Evolutionary conservation across 1,139 yeast species (phyloP).

Genomic region (Entelexis paramagnoliae): DNA sequence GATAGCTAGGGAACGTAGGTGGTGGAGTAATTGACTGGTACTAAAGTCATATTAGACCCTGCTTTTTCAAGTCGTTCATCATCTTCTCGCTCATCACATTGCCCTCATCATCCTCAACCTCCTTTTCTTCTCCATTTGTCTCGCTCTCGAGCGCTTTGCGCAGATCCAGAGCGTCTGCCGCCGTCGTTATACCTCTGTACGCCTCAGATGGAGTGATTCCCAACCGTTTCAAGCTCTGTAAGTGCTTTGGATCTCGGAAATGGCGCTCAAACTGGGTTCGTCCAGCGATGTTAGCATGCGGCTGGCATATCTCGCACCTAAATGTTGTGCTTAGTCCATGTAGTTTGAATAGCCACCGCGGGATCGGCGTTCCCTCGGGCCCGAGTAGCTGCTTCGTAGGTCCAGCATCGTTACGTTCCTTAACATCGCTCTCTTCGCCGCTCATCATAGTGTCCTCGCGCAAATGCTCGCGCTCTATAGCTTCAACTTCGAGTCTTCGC

Average conservation of each 20-base stretch:
- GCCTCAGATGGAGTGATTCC: slow-evolving; percentile 47
- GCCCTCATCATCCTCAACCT: slow-evolving; percentile 86
- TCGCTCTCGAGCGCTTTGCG: slow-evolving; percentile 35
- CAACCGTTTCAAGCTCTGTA: slow-evolving; percentile 60
- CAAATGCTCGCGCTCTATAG: slow-evolving; percentile 35
- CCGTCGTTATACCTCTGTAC: slow-evolving; percentile 56
- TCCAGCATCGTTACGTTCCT: slow-evolving; percentile 33
- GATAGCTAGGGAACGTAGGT: too few species aligned
- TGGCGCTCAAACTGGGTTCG: slow-evolving; percentile 62
- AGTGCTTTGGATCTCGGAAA: slow-evolving; percentile 58
- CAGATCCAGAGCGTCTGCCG: slow-evolving; percentile 56
- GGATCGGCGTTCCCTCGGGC: slow-evolving; percentile 84
- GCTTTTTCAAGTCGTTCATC: slow-evolving; percentile 32
- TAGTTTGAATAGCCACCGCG: slow-evolving; percentile 82
- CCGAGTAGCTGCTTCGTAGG: slow-evolving; percentile 57
- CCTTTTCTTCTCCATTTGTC: slow-evolving; percentile 40
- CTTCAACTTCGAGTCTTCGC: slow-evolving; percentile 45
- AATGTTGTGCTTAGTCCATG: slow-evolving; percentile 73
- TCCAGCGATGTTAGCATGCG: slow-evolving; percentile 59
- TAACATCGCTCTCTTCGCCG: slow-evolving; percentile 27
- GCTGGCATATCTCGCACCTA: slow-evolving; percentile 78
- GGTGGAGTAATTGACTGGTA: too few species aligned
- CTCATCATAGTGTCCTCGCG: slow-evolving; percentile 24
- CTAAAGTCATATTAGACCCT: neutral
- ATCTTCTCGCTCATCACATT: slow-evolving; percentile 81